These are phyloP conservation scores for Xylariaceae sp. DNA, from an alignment of 2,329 filamentous ascomycete genomes.

Conservation along the genomic window DNA sequence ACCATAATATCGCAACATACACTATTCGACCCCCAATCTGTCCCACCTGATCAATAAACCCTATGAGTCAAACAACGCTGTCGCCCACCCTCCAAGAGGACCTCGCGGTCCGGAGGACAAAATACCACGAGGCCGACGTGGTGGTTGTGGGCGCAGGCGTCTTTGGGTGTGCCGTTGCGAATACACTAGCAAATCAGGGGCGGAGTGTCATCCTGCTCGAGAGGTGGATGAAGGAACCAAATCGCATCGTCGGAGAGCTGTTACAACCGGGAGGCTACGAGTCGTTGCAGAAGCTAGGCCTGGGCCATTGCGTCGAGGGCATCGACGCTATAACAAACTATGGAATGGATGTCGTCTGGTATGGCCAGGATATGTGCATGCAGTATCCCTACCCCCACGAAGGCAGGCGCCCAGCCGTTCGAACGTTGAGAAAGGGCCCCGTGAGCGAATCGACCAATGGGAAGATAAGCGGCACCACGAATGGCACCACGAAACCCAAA, in stretches of 20 bases:
- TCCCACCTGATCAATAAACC: conserved; percentile 2
- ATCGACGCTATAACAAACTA: conserved; percentile 81
- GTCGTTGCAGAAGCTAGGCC: conserved; percentile 73
- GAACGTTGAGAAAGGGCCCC: background rate
- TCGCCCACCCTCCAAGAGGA: conserved; percentile 27
- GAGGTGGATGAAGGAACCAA: conserved; percentile 81
- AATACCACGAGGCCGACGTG: conserved; percentile 67
- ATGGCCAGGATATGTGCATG: conserved; percentile 66
- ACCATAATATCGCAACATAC: no score
- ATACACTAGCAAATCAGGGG: conserved; percentile 79
- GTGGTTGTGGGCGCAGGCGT: conserved; percentile 90
- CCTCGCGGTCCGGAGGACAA: conserved; percentile 43
- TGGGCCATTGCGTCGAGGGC: conserved; percentile 75
- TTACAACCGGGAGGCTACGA: conserved; percentile 86
- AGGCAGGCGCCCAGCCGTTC: conserved; percentile 12
- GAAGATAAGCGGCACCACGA: conserved; percentile 18
- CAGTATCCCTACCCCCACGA: conserved; percentile 66
- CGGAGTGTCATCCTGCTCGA: conserved; percentile 88
- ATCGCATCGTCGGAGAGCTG: conserved; percentile 93
- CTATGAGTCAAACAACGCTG: conserved; percentile 14
- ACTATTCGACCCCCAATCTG: no score
- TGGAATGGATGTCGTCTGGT: conserved; percentile 85
- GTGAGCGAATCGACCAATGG: background rate
- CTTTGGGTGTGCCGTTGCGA: conserved; percentile 80
- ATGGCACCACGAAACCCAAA: conserved; percentile 26